Percentiles rank a stretch among this genome's conserved stretches.
phyloP scores from a whole-genome alignment of 2,329 filamentous ascomycete species.

The Tolypocladium nubicola region DNA sequence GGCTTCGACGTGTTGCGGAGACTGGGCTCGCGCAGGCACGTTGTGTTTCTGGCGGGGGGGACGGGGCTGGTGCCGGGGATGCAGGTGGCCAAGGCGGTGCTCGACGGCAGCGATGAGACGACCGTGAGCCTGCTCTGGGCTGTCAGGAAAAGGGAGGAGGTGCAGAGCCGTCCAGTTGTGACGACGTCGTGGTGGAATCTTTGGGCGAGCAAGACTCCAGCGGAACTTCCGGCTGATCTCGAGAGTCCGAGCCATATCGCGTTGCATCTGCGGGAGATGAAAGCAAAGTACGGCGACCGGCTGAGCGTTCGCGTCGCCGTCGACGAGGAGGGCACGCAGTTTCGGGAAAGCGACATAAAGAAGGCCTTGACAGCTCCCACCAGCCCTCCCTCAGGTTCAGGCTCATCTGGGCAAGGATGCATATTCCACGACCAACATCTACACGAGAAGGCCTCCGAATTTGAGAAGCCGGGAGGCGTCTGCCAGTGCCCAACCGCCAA shows the following conservation, averaged over 20 bases:
- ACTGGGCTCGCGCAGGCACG: conserved; percentile 20
- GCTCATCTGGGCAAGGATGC: conserved; percentile 12
- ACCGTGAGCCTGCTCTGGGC: conserved; percentile 74
- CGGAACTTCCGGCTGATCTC: conserved; percentile 10
- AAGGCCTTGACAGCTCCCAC: conserved; percentile 13
- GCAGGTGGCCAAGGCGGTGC: conserved; percentile 60
- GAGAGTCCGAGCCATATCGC: conserved; percentile 39
- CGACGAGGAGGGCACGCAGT: conserved; percentile 64
- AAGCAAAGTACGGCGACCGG: conserved; percentile 41
- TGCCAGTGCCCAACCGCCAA: conserved; percentile 14
- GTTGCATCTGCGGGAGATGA: conserved; percentile 51
- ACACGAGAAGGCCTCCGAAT: conserved; percentile 19
- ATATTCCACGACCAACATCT: conserved; percentile 19
- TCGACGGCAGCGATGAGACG: conserved; percentile 23
- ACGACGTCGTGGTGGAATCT: conserved; percentile 14
- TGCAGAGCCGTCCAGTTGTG: conserved; percentile 19
- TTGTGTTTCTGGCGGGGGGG: conserved; percentile 83
- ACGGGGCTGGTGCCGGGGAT: conserved; percentile 87
- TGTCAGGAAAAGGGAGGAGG: conserved; percentile 46
- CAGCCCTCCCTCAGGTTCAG: background rate
- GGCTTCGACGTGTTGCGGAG: conserved; percentile 45
- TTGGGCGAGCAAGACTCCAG: conserved; percentile 8
- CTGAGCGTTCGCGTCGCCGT: conserved; percentile 66
- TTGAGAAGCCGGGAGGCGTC: conserved; percentile 13
- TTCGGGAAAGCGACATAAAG: conserved; percentile 42